Percentiles rank a stretch among this genome's conserved stretches.
Evolutionary conservation across 805 yeast species (phyloP).

Genomic region (Teunomyces funiuensis): DNA sequence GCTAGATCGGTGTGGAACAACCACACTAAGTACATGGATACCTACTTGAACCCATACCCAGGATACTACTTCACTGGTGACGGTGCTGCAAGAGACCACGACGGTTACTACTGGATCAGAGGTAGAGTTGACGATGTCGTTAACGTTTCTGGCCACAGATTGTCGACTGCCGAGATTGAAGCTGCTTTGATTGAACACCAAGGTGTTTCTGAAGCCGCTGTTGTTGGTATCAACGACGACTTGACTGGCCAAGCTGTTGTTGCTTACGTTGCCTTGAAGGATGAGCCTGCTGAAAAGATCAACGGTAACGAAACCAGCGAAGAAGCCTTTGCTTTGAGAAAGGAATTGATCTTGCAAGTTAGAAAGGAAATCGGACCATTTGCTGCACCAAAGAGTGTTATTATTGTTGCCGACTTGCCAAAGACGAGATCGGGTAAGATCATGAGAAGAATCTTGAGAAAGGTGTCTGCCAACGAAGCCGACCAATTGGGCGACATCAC

Average conservation of each 20-base stretch:
- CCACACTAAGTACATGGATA: conserved; percentile 71
- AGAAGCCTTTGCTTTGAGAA: conserved; percentile 55
- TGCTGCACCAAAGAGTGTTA: conserved; percentile 78
- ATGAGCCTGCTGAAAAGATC: conserved; percentile 32
- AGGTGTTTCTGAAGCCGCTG: conserved; percentile 75
- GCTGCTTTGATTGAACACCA: conserved; percentile 75
- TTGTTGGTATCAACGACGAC: conserved; percentile 80
- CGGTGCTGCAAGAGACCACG: conserved; percentile 84
- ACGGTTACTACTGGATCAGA: conserved; percentile 82
- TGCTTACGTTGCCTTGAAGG: conserved; percentile 75
- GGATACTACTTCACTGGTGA: conserved; percentile 86
- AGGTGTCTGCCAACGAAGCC: conserved; percentile 70
- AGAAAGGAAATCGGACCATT: conserved; percentile 82
- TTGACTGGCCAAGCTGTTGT: conserved; percentile 86
- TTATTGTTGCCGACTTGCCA: conserved; percentile 75
- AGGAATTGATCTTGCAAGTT: conserved; percentile 65
- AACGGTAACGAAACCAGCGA: conserved; percentile 34
- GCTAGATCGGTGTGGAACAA: conserved; percentile 81
- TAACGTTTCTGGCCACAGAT: conserved; percentile 81
- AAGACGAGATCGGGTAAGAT: conserved; percentile 86
- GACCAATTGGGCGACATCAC: conserved; percentile 81
- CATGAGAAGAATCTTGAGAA: conserved; percentile 83
- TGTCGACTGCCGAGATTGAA: conserved; percentile 88
- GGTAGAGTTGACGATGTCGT: conserved; percentile 90
- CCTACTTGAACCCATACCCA: conserved; percentile 80